Evolutionary conservation across 2,329 filamentous ascomycete species (phyloP), one percentile per base, ranked within the genome.

Genomic region (Hymenotorrendiella dingleyae): DNA sequence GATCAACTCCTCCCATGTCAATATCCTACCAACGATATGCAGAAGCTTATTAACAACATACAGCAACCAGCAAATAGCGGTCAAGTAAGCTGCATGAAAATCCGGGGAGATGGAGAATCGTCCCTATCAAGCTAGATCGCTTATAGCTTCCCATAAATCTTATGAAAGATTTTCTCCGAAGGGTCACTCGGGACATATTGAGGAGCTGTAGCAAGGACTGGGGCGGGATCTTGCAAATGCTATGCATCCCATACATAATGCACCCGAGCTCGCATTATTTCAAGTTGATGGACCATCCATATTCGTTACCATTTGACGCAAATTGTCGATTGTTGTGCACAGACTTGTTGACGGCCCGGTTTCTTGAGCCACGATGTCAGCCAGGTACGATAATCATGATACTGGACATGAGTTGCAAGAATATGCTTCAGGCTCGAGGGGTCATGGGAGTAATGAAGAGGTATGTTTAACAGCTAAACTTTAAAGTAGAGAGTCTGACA

Each of bases 21-120:
- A 22, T 9, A 19, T 8, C 21, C 23, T 10, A 34, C 19, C 34
- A 10, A 11, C 5, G 23, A 38, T 38, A 14, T 27, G 23, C 23
- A 14, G 23, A 19, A 10, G 21, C n/a, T 19, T 17, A 28, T 16
- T 22, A 30, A 17, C 28, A 32, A 36, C 3, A 28, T 30, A 12
- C 11, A 24, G 20, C n/a, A 11, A 16, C 3, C 20, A 20, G 40
- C 21, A 21, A 19, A 23, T 21, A 22, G 21, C 10, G 23, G 40
- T 37, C 43, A 49, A 49, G 43, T 35, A 46, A 34, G 32, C 50
- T 51, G 45, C 36, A 48, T 50, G 50, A 43, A 42, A 53, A 51
- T 53, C 52, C 52, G 52, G 50, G 50, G 48, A 40, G 24, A 40
- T 23, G 20, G 14, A 39, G 33, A 20, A 11, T 48, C 42, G 45